phyloP scores from a whole-genome alignment of 2,329 filamentous ascomycete species.

The Thermothelomyces thermophilus region DNA sequence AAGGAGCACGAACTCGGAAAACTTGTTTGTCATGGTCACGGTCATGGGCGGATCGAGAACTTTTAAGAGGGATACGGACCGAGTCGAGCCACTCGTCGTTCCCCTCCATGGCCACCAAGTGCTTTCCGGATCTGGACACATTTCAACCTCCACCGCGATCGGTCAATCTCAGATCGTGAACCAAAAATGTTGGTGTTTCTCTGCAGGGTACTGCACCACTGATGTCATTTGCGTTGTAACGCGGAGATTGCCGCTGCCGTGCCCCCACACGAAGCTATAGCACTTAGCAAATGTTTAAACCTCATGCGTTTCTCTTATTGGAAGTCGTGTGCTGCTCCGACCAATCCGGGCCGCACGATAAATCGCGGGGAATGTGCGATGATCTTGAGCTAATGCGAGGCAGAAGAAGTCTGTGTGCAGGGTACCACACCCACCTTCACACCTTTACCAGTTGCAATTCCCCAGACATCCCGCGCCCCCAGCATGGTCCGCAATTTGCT shows the following conservation, averaged over 20 bases:
- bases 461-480: constrained; percentile 1
- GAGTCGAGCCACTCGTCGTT: too few species aligned
- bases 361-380: constrained; percentile 21
- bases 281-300: constrained; percentile 26
- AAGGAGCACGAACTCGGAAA: too few species aligned
- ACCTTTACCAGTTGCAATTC: neutral
- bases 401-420: neutral
- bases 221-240: neutral
- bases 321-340: constrained; percentile 2
- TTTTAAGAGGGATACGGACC: too few species aligned
- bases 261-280: constrained; percentile 17
- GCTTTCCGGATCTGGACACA: too few species aligned
- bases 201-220: constrained; percentile 3
- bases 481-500: neutral
- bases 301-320: constrained; percentile 23
- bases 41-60: too few species aligned
- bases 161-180: too few species aligned
- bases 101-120: too few species aligned
- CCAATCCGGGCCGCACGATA: constrained; percentile 17
- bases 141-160: too few species aligned
- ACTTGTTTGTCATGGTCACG: too few species aligned
- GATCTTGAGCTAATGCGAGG: constrained; percentile 18
- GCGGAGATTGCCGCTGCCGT: constrained; percentile 9
- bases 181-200: neutral
- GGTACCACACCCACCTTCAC: constrained; percentile 11